Base-by-base conservation (phyloP, 805 yeast species). In the Cyberlindnera saturnus region DNA sequence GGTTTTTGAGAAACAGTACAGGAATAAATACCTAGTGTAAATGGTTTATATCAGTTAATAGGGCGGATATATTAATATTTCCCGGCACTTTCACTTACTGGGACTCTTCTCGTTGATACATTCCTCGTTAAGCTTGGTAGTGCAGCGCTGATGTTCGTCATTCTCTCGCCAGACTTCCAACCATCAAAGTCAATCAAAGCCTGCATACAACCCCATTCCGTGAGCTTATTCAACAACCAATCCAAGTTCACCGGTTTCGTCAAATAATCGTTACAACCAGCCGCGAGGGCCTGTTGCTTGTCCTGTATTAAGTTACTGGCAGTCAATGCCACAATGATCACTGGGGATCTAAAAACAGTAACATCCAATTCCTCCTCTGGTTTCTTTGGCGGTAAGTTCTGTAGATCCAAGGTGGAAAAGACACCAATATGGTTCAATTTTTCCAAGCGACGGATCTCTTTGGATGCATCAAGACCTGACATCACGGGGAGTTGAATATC, bases 141-240 rank as follows among this genome's bases (percentile, higher is more conserved):
- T 0, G 62, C 62, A 33, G 62, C 61, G 9, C 48, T 34, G 8
- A 57, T 64, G 36, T 65, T 67, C 0, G 71, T 64, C 69, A 65
- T 64, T 55, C 69, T 63, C 43, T 66, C 68, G 9, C 71, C 71
- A 32, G 69, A 68, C 52, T 76, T 79, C 95, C 97, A 93, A 32
- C 95, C 91, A 60, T 93, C 96, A 62, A 85, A 91, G 64, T 91
- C 95, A 61, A 91, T 90, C 39, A 91, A 67, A 1, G 97, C 97
- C 65, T 91, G 99, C 98, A 91, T 91, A 63, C 98, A 91, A 0
- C 99, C 98, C 98, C 98, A 93, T 63, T 91, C 97, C 0, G 89
- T 84, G 41, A 93, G 86, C 64, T 93, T 93, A 58, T 86, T 87
- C 56, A 89, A 86, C 38, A 93, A 70, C 99, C 99, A 93, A 39